These are phyloP conservation scores for Glycine soja DNA, from an alignment of 306 rosid genomes.

Conservation along the genomic window DNA sequence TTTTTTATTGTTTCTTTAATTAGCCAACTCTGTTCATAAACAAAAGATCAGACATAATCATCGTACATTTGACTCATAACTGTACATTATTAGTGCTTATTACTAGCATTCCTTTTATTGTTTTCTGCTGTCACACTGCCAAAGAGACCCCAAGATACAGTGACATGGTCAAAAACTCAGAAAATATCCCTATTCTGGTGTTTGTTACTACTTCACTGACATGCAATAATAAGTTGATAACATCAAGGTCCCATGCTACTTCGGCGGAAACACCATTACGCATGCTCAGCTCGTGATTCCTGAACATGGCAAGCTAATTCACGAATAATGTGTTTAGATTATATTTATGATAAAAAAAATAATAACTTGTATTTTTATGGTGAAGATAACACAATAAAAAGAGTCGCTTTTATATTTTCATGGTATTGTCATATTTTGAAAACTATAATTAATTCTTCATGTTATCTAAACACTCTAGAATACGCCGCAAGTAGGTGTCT, in stretches of 20 bases:
- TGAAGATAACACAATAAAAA: too few relatives aligned
- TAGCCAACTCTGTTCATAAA: not conserved
- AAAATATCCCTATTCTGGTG: not conserved
- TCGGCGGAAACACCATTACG: not conserved
- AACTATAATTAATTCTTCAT: too few relatives aligned
- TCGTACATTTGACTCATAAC: slow-evolving; percentile 36
- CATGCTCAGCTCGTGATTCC: not conserved
- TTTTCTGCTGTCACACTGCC: not conserved
- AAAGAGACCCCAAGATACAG: not conserved
- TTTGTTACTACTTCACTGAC: slow-evolving; percentile 26
- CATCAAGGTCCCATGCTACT: slow-evolving; percentile 3
- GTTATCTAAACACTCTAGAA: too few relatives aligned
- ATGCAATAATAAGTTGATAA: not conserved
- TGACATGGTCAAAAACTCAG: slow-evolving; percentile 15
- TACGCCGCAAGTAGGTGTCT: too few relatives aligned
- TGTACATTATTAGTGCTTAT: not conserved
- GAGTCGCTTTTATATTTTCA: too few relatives aligned
- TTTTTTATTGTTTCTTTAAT: slow-evolving; percentile 18
- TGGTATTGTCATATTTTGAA: too few relatives aligned
- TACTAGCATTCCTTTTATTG: not conserved
- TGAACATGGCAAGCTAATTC: not conserved
- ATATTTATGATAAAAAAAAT: too few relatives aligned
- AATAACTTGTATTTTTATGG: too few relatives aligned
- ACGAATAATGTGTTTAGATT: not conserved
- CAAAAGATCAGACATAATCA: slow-evolving; percentile 32